Conservation (phyloP, 805 yeast species). For the Ogataea pilisensis region DNA sequence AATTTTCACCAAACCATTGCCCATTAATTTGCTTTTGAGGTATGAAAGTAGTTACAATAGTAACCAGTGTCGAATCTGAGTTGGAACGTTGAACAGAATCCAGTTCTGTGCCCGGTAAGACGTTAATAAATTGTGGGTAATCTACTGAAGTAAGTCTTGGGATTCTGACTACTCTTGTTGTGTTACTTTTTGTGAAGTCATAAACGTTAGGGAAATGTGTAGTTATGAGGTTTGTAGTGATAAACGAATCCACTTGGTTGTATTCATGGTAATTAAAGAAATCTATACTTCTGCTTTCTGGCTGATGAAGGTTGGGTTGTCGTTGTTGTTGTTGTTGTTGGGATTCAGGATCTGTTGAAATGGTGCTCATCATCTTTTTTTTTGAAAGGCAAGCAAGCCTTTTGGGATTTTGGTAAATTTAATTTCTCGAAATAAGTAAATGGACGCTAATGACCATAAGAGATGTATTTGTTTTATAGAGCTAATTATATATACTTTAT, state of each 20-base stretch:
- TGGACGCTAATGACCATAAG: no score
- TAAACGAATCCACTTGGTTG: conserved; percentile 21
- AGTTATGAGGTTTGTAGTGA: conserved; percentile 43
- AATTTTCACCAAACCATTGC: conserved; percentile 47
- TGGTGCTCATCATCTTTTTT: not conserved
- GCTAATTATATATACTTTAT: no score
- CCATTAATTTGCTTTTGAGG: conserved; percentile 38
- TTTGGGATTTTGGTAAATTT: no score
- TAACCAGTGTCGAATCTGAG: not conserved
- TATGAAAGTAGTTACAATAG: no score
- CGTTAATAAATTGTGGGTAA: conserved; percentile 53
- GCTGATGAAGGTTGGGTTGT: no score
- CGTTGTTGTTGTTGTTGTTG: not conserved
- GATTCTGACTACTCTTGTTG: conserved; percentile 63
- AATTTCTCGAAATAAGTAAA: no score
- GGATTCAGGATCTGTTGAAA: not conserved
- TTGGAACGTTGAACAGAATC: conserved; percentile 45
- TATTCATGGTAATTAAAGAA: conserved; percentile 73
- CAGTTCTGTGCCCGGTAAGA: conserved; percentile 58
- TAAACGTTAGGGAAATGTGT: conserved; percentile 68
- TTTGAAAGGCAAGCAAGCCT: not conserved
- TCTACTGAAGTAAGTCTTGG: conserved; percentile 46
- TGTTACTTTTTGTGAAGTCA: conserved; percentile 28
- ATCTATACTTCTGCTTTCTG: conserved; percentile 3
- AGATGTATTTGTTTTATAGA: no score